Percentiles rank a stretch among this genome's conserved stretches.
phyloP scores from a whole-genome alignment of 140 eudicot genomes.

The Eryngium alpinum region DNA sequence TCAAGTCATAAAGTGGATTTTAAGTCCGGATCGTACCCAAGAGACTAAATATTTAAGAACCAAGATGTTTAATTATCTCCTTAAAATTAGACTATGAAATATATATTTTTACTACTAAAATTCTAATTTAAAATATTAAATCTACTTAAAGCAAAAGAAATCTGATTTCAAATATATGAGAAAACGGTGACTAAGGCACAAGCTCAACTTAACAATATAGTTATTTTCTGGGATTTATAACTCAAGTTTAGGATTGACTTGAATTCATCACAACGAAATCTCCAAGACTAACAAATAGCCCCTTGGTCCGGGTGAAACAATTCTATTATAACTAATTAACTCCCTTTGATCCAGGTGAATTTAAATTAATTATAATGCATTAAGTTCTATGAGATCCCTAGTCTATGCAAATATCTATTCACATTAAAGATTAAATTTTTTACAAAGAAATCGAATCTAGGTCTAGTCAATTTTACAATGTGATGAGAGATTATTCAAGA shows the following conservation, averaged over 20 bases:
- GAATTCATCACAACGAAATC: neutral
- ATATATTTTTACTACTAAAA: neutral
- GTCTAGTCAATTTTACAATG: neutral
- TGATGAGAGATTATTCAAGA: neutral
- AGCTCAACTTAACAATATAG: neutral
- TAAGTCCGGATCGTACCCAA: neutral
- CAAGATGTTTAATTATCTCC: neutral
- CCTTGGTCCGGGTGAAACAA: neutral
- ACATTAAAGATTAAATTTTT: no score
- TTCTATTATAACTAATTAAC: neutral
- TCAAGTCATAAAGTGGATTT: neutral
- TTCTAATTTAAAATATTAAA: neutral
- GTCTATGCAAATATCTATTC: neutral
- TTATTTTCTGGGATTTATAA: neutral
- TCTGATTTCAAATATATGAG: neutral
- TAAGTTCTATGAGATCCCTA: neutral
- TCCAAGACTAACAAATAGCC: neutral
- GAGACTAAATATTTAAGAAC: neutral
- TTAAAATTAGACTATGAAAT: neutral
- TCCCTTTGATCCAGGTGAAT: neutral
- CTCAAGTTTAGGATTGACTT: neutral
- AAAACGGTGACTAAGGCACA: neutral
- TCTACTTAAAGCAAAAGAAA: neutral
- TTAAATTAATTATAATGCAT: no score
- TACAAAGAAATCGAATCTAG: neutral